phyloP scores from a whole-genome alignment of 495 filamentous ascomycete genomes.

The Penicillium verhagenii region DNA sequence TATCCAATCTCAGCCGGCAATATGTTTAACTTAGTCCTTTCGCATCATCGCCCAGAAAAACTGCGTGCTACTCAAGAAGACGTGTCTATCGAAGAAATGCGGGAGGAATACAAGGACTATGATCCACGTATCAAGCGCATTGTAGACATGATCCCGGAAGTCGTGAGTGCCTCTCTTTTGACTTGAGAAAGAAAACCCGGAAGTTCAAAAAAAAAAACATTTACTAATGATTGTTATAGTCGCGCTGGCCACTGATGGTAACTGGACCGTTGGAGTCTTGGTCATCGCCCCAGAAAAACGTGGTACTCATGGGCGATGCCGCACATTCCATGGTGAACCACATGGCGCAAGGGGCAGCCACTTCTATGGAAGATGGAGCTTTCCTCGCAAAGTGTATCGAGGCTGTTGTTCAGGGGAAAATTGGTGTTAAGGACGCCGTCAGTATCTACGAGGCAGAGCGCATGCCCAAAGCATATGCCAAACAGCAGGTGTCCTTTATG shows the following conservation, averaged over 20 bases:
- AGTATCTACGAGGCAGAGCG: conserved; percentile 23
- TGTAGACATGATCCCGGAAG: conserved; percentile 21
- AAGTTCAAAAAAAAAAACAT: no score
- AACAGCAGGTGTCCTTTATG: conserved; percentile 30
- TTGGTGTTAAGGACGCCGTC: conserved; percentile 20
- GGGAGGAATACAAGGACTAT: conserved; percentile 24
- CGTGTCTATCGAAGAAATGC: conserved; percentile 33
- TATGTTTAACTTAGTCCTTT: conserved; percentile 48
- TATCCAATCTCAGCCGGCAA: conserved; percentile 46
- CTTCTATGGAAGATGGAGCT: conserved; percentile 37
- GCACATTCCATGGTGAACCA: conserved; percentile 50
- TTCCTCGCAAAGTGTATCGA: conserved; percentile 24
- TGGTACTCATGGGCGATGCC: conserved; percentile 44
- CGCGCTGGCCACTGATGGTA: conserved; percentile 34
- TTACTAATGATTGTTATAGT: conserved; percentile 5
- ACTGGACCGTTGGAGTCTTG: conserved; percentile 29
- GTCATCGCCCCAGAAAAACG: conserved; percentile 29
- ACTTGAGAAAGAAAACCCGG: no score
- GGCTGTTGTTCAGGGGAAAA: conserved; percentile 13
- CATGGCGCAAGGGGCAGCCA: conserved; percentile 42
- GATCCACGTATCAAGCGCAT: conserved; percentile 23
- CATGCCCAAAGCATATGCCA: conserved; percentile 28
- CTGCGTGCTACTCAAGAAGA: conserved; percentile 19
- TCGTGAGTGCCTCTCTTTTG: conserved; percentile 11
- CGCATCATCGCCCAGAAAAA: conserved; percentile 30